Evolutionary conservation across 805 yeast genomes (phyloP), one percentile per base, ranked within the genome.

Genomic region (Wickerhamiella parazyma): DNA sequence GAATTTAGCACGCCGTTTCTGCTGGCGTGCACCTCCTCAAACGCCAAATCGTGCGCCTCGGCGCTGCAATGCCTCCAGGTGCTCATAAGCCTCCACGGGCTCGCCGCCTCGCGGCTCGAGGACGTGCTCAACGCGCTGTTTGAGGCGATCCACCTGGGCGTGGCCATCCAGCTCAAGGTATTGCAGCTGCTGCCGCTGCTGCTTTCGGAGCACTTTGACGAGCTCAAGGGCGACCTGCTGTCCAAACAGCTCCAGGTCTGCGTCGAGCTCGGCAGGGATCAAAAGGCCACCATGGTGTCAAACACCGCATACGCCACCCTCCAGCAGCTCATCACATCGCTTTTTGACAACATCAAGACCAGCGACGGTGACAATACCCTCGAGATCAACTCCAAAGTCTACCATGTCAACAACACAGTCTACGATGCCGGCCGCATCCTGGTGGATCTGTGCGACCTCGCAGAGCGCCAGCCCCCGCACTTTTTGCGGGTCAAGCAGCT

Each of bases 301-400:
- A 87, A 86, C 54, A 83, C 97, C 0, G 95, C 97, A 0, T 77
- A 84, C 40, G 98, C 97, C 2, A 85, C 97, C 3, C 70, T 86
- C 37, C 93, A 86, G 49, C 97, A 91, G 58, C 63, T 91, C 35
- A 70, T 86, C 36, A 75, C 80, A 29, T 74, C 80, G 24, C 72
- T 86, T 0, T 89, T 80, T 59, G 97, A 89, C 45, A 70, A 75
- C 55, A 69, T 75, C 38, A 45, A 33, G 33, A 34, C 46, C 12
- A 24, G 39, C 36, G 21, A 49, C 50, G 63, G 60, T 8, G 75
- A 74, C 0, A 59, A 65, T 1, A 55, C 70, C 5, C 79, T 75
- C 3, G 79, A 74, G 45, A 37, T 46, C 19, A 70, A 72, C 16
- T 68, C 64, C 6, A 60, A 68, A 29, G 51, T 69, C 0, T 59